Evolutionary conservation across 2,329 filamentous ascomycete genomes (phyloP), one percentile per base, ranked within the genome.

Genomic region (Curvularia verruculosa): DNA sequence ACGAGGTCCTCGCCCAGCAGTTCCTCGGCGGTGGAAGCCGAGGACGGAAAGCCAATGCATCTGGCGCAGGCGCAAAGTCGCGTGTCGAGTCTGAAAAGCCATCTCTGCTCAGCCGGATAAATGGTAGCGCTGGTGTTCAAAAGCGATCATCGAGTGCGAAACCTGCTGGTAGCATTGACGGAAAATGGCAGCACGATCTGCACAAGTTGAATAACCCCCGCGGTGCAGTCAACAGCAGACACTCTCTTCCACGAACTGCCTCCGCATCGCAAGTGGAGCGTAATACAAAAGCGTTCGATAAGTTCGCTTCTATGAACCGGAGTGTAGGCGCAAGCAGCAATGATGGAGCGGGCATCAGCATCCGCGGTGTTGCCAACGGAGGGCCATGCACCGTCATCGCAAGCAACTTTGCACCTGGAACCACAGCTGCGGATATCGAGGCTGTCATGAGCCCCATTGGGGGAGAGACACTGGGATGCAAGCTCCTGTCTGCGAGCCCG

Each of bases 361-460:
- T 95, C 63, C 82, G 86, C 51, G 91, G 91, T n/a, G 78, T 77
- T 50, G 80, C 78, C 12, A 79, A 89, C 8, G 87, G 87, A 0
- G 88, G 89, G 0, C 89, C 89, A 1, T 91, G 85, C 66, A 84
- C 85, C 18, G 84, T 95, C 23, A 84, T 91, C 72, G 90, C 89
- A 2, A 88, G 90, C 75, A 95, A 95, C 80, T 92, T 95, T 72
- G 91, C 90, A 12, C 86, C 86, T 1, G 91, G 91, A 36, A 95
- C 91, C 0, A 92, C 91, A 6, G 89, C 88, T 1, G 89, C 89
- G 28, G 91, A 95, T 70, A 91, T 95, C 58, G 89, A 92, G 79
- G 90, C 88, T 66, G 91, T 91, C 54, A 87, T 95, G 86, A 84
- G 83, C n/a, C 86, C 87, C 0, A 79, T 90, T n/a, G 89, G 89